Conservation (phyloP, 305 asterid genomes). For the Fraxinus floribunda region DNA sequence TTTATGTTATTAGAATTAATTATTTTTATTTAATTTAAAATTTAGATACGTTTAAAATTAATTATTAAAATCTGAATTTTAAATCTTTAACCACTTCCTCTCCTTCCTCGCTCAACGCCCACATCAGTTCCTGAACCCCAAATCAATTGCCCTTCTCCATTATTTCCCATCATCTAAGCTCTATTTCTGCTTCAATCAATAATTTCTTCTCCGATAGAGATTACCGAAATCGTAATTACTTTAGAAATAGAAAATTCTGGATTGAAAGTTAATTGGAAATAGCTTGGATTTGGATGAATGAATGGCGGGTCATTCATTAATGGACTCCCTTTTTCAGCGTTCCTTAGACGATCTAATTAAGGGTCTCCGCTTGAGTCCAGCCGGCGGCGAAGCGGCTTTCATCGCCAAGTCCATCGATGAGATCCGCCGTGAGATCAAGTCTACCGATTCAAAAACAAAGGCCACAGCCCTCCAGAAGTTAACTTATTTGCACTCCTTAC, state of each 20-base stretch:
- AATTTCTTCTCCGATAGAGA: background rate
- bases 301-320: conserved; percentile 68
- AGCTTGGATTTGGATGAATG: conserved; percentile 5
- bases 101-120: background rate
- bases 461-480: conserved; percentile 76
- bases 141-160: background rate
- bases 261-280: background rate
- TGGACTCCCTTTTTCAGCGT: conserved; percentile 90
- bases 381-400: conserved; percentile 50
- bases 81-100: background rate
- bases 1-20: no score
- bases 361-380: conserved; percentile 54
- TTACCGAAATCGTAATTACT: background rate
- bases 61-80: background rate
- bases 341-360: conserved; percentile 80
- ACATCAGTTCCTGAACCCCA: background rate
- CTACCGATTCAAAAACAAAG: conserved; percentile 69
- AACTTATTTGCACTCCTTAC: conserved; percentile 75
- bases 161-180: background rate
- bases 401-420: conserved; percentile 65
- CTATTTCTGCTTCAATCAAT: background rate
- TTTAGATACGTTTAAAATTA: no score
- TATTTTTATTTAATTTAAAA: no score
- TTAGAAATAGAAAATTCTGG: background rate
- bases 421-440: conserved; percentile 92